Evolutionary conservation across 257 asterid genomes (phyloP), one percentile per base, ranked within the genome.

Genomic region (Petunia axillaris): DNA sequence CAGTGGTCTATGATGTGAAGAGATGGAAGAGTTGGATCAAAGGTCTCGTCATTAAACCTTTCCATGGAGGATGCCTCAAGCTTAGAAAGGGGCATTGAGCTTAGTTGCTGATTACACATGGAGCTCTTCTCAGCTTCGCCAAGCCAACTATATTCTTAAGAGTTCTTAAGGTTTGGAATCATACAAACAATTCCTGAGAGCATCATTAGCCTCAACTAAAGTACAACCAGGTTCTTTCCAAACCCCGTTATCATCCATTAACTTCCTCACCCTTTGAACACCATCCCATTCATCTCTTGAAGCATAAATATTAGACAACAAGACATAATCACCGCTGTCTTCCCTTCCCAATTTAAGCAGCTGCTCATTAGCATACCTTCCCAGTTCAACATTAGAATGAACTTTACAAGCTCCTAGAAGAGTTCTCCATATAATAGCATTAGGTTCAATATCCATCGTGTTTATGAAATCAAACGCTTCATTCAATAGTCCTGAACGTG

Each of bases 391-490:
- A 80, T 93, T 87, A 76, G 90, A 85, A 85, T 93, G 96, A 77
- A 90, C 78, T 70, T 86, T 87, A 82, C 94, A 90, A 80, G 94
- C 96, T 41, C 93, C 93, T 53, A 91, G 93, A 46, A 93, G 70
- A 57, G 94, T 91, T 83, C 97, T 87, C 97, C 97, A 93, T 48
- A 93, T 83, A 73, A 91, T 84, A 46, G 91, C 92, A 86, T 91
- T 93, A 8, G 94, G 94, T 81, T 90, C 87, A 65, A 85, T 87
- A 62, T 89, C 89, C 93, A 91, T 93, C 7, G 79, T 54, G 39
- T 73, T 77, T 44, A 91, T 88, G 67, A 93, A 88, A 52, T 90
- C 88, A 77, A 91, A 87, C 15, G 96, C 96, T 87, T 93, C 94
- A 71, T 80, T 81, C 86, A 93, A 52, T 52, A 89, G 73, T 60